These are phyloP conservation scores for Porcisia hertigi DNA, from an alignment of 208 protist genomes.

Conservation along the genomic window DNA sequence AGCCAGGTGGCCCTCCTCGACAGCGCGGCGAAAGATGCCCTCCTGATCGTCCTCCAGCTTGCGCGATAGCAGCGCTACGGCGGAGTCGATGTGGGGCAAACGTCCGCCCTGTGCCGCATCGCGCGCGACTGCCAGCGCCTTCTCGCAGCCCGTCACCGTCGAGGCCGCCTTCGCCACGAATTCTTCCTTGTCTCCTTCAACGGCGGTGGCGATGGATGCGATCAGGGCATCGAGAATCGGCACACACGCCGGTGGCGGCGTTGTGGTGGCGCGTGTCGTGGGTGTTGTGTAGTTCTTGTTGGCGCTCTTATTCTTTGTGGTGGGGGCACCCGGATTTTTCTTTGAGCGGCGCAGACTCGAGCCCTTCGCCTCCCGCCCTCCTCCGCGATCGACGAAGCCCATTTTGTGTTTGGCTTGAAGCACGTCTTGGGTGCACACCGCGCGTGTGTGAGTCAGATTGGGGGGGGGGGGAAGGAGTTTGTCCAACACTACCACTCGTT, in stretches of 20 bases:
- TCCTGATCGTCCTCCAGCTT: slow-evolving; percentile 56
- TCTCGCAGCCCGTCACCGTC: not conserved
- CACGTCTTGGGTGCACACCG: no score
- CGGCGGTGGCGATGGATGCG: slow-evolving; percentile 2
- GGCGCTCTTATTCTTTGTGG: slow-evolving; percentile 39
- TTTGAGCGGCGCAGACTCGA: slow-evolving; percentile 74
- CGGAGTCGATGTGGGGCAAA: slow-evolving; percentile 43
- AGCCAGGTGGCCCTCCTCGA: slow-evolving; percentile 43
- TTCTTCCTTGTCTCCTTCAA: not conserved
- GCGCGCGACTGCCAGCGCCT: not conserved
- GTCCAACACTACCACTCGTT: no score
- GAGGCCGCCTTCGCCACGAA: slow-evolving; percentile 1
- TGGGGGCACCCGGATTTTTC: slow-evolving; percentile 76
- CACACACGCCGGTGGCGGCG: slow-evolving; percentile 24
- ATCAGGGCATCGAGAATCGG: slow-evolving; percentile 12
- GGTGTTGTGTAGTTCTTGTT: slow-evolving; percentile 35
- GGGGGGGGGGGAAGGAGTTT: no score
- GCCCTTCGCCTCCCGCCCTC: slow-evolving; percentile 78
- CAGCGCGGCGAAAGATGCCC: slow-evolving; percentile 54
- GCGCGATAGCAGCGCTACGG: slow-evolving; percentile 69
- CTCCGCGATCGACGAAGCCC: slow-evolving; percentile 87
- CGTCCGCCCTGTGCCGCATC: not conserved
- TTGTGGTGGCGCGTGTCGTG: slow-evolving; percentile 24
- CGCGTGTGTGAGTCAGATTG: not conserved
- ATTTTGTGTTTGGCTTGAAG: slow-evolving; percentile 45